phyloP scores from a whole-genome alignment of 2,329 filamentous ascomycete genomes.

The Apiospora koreana region DNA sequence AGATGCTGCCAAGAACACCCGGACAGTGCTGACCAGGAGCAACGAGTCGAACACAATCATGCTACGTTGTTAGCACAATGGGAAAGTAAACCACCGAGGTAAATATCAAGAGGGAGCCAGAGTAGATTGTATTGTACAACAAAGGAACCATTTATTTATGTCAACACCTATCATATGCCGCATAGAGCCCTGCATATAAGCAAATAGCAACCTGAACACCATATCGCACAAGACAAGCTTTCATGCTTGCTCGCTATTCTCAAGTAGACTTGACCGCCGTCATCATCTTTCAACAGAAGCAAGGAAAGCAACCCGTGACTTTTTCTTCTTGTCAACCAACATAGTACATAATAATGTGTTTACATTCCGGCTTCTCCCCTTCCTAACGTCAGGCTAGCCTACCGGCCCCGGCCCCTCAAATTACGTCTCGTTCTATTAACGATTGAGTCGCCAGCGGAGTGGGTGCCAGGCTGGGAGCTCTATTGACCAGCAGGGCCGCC shows the following conservation, averaged over 20 bases:
- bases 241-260: not conserved
- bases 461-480: not conserved
- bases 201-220: not conserved
- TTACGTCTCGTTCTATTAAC: not conserved
- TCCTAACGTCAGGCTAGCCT: not conserved
- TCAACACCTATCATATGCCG: not conserved
- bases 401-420: not conserved
- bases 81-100: not conserved
- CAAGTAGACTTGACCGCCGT: not conserved
- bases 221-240: not conserved
- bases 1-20: not conserved
- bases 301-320: not conserved
- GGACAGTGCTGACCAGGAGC: not conserved
- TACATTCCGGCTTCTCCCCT: not conserved
- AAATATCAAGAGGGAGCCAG: too few relatives aligned
- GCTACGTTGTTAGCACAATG: not conserved
- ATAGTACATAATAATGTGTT: constrained; percentile 8
- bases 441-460: not conserved
- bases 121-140: not conserved
- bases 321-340: not conserved
- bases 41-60: not conserved
- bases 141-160: constrained; percentile 1
- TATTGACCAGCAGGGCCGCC: constrained; percentile 22
- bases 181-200: not conserved
- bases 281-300: not conserved